Base-by-base conservation (phyloP, 2,329 filamentous ascomycete species). In the Didymella exigua region DNA sequence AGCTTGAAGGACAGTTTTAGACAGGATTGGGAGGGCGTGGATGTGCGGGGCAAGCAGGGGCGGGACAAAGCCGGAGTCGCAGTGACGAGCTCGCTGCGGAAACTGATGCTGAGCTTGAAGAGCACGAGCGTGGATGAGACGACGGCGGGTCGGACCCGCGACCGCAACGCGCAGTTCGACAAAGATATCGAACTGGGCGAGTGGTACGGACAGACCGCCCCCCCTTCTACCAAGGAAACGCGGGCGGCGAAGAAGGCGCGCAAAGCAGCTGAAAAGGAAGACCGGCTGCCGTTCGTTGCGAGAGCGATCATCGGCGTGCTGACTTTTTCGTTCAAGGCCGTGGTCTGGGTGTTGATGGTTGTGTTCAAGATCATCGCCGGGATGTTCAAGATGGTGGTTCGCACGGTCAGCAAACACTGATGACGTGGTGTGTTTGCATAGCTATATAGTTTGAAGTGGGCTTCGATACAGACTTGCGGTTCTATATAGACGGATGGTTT, bases 341-440 rank as follows among this genome's bases (percentile, higher is more conserved):
- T 76, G 2, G 74, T 79, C 2, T 78, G 74, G 57, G 69, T 79
- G 37, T 49, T 80, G 6, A 71, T 71, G 44, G 66, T 78, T 14
- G 71, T 67, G 2, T 70, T 80, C 19, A 79, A 76, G 69, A 66
- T 78, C 31, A 67, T 78, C 18, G 66, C 74, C 30, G 73, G 71
- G 3, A 63, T 78, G 6, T 66, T 78, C 2, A 72, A 76, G 18
- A 72, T 74, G 68, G 65, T 74, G 30, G 70, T 67, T n/a, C 50
- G 67, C 13, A 3, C 5, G 2, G n/a, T 33, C 1, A 37, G 24
- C 29, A 50, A 49, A 19, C 36, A 38, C 7, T 38, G 26, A 27
- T 5, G 26, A 27, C 26, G n/a, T n/a, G n/a, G n/a, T n/a, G n/a
- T n/a, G n/a, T n/a, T n/a, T n/a, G n/a, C n/a, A n/a, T n/a, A n/a